Base-by-base conservation (phyloP, 306 rosid species). In the Pachyrhizus erosus region DNA sequence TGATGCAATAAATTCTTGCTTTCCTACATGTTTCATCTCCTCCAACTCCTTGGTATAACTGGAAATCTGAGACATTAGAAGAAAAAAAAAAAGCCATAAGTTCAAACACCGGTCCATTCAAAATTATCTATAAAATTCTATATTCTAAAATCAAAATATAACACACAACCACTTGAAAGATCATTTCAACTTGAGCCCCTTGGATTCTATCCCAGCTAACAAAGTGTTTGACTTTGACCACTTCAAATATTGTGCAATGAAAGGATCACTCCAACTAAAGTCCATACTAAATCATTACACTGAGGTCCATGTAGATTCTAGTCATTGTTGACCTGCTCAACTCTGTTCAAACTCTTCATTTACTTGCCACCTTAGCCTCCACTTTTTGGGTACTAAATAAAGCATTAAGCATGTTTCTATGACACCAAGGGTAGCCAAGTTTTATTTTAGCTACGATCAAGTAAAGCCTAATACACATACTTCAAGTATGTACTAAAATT, bases 1-100 rank as follows among this genome's bases (percentile, higher is more conserved):
- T 1, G 97, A 91, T 12, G 99, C 98, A 33, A 95, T 85, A 80
- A 93, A 95, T 81, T 95, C 99, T 86, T 90, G 99, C 85, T 89
- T 93, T 54, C 93, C 89, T 11, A 76, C 88, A 52, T 76, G 88
- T 73, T 93, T 87, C 98, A 95, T 95, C 75, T 93, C 98, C 71
- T 95, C 99, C 85, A 95, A 34, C 67, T 95, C 99, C 80, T 88
- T 88, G 48, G 86, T 5, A 75, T 95, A 95, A 51, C 81, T 83
- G 20, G 96, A 80, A 72, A 90, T 91, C 99, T 95, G 82, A 49
- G 13, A 83, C 42, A 48, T 51, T 6, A 24, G 24, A 4, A 15
- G 39, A 76, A 29, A 49, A 10, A 45, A 33, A 68, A 51, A 18
- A 18, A 79, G 80, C 24, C 15, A 39, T 55, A 65, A 34, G 43